Base-by-base conservation (phyloP, 2,329 filamentous ascomycete species). In the Grosmannia serpens region DNA sequence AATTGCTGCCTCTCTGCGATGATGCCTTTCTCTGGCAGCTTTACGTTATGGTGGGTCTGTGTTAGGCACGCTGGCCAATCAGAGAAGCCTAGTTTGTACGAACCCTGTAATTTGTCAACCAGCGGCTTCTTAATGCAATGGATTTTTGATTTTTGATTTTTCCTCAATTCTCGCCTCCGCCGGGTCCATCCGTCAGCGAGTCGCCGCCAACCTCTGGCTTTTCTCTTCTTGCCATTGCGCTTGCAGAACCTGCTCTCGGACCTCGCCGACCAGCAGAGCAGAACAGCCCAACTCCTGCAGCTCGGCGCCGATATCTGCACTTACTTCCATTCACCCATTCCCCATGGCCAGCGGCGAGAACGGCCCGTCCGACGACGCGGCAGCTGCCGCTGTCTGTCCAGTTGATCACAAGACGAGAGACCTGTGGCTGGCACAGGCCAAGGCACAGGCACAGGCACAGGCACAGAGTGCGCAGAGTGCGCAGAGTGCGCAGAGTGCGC, bases 371-470 rank as follows among this genome's bases (percentile, higher is more conserved):
- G 49, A 51, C 29, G 26, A 13, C 24, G 50, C 63, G 62, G 38
- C 62, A 15, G 51, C 62, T 13, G 53, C 62, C 41, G 58, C 62
- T 58, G 57, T 60, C 59, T 97, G 94, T 68, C 94, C 94, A 6
- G 90, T 97, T 67, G 91, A 97, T 74, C 88, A 91, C 74, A 88
- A 89, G 67, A 87, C 90, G 56, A 87, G 94, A 66, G 87, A 91
- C 67, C 84, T 87, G 66, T 99, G 92, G 92, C 81, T 97, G 44
- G 77, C 81, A 59, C 84, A 89, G 68, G 84, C 86, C 47, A 75
- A 74, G 62, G 72, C 82, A 55, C 69, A 60, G 59, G 72, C 46
- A 17, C 46, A 51, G 38, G 41, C 41, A n/a, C 46, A 46, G 26
- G 26, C 53, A 26, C 46, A 24, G 35, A 50, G 20, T 6, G 20